These are phyloP conservation scores for Vitis rupestris DNA, from an alignment of 164 flowering plant genomes.

Conservation along the genomic window DNA sequence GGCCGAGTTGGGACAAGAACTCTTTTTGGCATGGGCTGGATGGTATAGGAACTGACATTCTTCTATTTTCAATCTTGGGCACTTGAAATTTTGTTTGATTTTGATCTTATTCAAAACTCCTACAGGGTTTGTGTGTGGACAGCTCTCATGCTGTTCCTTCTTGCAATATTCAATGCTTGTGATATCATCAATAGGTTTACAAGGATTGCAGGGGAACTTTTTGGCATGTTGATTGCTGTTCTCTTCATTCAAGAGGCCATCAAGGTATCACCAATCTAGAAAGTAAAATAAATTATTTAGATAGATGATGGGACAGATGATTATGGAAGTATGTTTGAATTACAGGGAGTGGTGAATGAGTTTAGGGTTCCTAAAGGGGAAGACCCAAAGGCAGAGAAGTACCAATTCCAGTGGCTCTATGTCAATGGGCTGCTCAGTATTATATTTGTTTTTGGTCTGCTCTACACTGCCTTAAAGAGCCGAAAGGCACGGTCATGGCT, in stretches of 20 bases:
- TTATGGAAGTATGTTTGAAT: constrained; percentile 3
- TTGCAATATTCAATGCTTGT: constrained; percentile 55
- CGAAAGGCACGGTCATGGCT: constrained; percentile 55
- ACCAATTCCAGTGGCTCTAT: constrained; percentile 45
- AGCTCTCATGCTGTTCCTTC: constrained; percentile 42
- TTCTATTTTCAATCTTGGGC: not conserved
- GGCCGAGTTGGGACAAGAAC: constrained; percentile 33
- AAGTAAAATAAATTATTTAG: too few relatives aligned
- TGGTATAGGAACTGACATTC: constrained; percentile 28
- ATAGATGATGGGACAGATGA: not conserved
- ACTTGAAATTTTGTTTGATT: not conserved
- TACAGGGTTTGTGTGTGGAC: constrained; percentile 66
- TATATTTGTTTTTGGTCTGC: constrained; percentile 43
- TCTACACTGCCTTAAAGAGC: constrained; percentile 42
- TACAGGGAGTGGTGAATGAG: constrained; percentile 48
- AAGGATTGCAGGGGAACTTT: constrained; percentile 54
- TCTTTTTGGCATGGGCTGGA: constrained; percentile 60
- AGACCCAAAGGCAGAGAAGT: constrained; percentile 18
- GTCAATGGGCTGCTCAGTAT: constrained; percentile 46
- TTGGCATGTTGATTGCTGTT: constrained; percentile 59
- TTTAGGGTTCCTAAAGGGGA: constrained; percentile 37
- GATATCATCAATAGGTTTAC: constrained; percentile 45
- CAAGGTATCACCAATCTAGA: constrained; percentile 20
- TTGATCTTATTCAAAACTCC: not conserved
- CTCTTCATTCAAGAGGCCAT: constrained; percentile 57